Evolutionary conservation across 768 basidiomycete genomes (phyloP), one percentile per base, ranked within the genome.

Genomic region (Lactarius akahatsu): DNA sequence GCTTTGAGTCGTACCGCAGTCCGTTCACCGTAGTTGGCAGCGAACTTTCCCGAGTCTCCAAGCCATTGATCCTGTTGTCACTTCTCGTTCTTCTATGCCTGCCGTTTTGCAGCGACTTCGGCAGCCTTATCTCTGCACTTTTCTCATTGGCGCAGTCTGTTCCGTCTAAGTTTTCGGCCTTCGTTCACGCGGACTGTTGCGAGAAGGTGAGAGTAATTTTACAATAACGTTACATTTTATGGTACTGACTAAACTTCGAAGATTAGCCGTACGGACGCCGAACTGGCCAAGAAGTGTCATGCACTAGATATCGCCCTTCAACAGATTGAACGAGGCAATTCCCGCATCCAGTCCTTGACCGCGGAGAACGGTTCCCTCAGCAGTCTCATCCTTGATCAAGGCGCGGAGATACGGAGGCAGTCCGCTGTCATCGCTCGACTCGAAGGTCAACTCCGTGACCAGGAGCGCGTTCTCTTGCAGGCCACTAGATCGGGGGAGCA

Each of bases 291-390:
- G 61, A 62, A 62, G 30, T n/a, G 26, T 38, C 41, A 18, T 40
- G 28, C 52, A 16, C 52, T 62, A 18, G 36, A 62, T 55, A 62
- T 55, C 50, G 61, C 61, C 18, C 36, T 62, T 54, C 61, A 41
- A 13, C 61, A 55, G 52, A 41, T 55, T 26, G 26, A 54, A 23
- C 61, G 38, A 8, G 61, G 18, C 9, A 28, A 20, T 36, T 26
- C 61, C 20, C 61, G 36, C 18, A 56, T 62, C 52, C 52, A 56
- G 18, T 55, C 52, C 40, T 30, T 62, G 61, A 41, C 34, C 26
- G 61, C 52, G 15, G 61, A 62, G 61, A 62, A 56, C n/a, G 8
- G 10, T 23, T 52, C 52, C 10, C 52, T 62, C 28, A 40, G 26
- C 26, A n/a, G 38, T 32, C 52, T 62, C 8, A 28, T 28, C 16